Conservation (phyloP, 2,329 filamentous ascomycete species). For the Colletotrichum neosansevieriae region DNA sequence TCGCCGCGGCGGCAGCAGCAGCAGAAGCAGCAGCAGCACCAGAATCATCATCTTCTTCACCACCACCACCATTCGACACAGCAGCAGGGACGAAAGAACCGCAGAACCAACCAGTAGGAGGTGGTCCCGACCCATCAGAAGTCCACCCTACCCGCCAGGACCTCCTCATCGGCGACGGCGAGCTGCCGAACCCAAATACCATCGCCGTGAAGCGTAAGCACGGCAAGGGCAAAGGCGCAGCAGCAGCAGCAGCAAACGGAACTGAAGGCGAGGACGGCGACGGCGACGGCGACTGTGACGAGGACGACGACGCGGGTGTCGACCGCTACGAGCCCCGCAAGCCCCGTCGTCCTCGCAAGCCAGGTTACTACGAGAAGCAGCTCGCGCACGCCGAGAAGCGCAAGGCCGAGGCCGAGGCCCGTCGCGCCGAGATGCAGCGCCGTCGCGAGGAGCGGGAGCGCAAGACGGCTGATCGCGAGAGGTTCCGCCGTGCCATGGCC, state of each 20-base stretch:
- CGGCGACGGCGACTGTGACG: conserved; percentile 16
- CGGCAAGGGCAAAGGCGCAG: not conserved
- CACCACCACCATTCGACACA: no score
- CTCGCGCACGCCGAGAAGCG: conserved; percentile 60
- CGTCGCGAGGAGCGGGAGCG: conserved; percentile 74
- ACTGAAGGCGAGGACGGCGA: not conserved
- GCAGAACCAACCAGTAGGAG: no score
- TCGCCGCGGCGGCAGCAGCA: conserved; percentile 34
- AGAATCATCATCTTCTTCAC: not conserved
- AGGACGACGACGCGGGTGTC: conserved; percentile 26
- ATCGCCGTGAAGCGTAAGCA: conserved; percentile 38
- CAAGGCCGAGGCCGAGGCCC: conserved; percentile 56
- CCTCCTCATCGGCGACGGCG: conserved; percentile 50
- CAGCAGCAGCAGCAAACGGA: no score
- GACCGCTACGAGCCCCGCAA: conserved; percentile 39
- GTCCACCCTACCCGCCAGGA: conserved; percentile 58
- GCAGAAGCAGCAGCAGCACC: not conserved
- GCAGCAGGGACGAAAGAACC: no score
- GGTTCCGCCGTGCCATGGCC: conserved; percentile 75
- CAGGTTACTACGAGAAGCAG: conserved; percentile 76
- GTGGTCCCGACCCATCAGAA: conserved; percentile 36
- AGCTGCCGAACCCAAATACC: conserved; percentile 40
- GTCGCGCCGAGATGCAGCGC: conserved; percentile 55
- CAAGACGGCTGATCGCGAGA: conserved; percentile 73
- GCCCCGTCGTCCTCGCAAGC: conserved; percentile 48